These are phyloP conservation scores for Gentiana macrophylla DNA, from an alignment of 257 asterid species.

Conservation along the genomic window DNA sequence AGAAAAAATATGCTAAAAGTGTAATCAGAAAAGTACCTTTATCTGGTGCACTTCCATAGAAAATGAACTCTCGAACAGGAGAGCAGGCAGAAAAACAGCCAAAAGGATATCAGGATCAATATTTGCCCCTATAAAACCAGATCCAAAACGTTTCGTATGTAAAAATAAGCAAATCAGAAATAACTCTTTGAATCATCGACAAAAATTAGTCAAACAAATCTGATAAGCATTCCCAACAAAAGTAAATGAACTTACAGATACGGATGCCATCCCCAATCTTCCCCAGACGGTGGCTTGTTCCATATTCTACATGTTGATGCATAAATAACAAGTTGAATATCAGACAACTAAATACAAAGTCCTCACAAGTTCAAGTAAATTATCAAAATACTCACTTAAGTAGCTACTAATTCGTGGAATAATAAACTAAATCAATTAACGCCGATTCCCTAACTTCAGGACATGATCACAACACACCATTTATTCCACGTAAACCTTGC, in stretches of 20 bases:
- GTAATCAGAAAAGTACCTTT: constrained; percentile 42
- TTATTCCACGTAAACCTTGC: no score
- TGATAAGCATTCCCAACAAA: not conserved
- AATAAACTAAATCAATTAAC: not conserved
- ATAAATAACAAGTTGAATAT: not conserved
- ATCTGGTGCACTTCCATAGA: constrained; percentile 96
- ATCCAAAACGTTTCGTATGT: constrained; percentile 5
- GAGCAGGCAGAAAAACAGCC: constrained; percentile 98
- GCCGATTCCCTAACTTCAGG: not conserved
- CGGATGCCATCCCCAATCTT: constrained; percentile 88
- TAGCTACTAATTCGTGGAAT: not conserved
- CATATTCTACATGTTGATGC: constrained; percentile 46
- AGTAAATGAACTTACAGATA: constrained; percentile 48
- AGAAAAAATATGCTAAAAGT: not conserved
- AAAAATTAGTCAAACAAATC: not conserved
- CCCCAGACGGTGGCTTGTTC: constrained; percentile 69
- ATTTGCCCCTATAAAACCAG: constrained; percentile 54
- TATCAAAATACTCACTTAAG: not conserved
- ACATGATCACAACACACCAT: not conserved
- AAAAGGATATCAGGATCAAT: constrained; percentile 94
- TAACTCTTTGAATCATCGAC: not conserved
- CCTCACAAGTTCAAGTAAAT: no score
- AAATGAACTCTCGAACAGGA: constrained; percentile 94
- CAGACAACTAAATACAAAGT: not conserved
- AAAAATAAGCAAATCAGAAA: constrained; percentile 4